Percentiles rank a stretch among this genome's conserved stretches.
These are phyloP conservation scores for Ziziphus jujuba DNA, from an alignment of 306 rosid genomes.

Conservation along the genomic window DNA sequence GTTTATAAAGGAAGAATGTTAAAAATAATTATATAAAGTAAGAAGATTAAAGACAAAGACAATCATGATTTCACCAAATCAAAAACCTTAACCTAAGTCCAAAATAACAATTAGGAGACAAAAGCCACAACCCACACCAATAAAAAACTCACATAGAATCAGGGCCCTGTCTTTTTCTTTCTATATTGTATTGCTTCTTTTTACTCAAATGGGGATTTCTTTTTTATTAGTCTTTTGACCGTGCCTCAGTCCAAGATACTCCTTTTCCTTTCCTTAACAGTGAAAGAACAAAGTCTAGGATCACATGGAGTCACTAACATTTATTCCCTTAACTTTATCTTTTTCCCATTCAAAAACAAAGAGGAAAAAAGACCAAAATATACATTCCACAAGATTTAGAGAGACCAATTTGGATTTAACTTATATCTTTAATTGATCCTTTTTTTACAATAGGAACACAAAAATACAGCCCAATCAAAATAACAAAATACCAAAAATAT, in stretches of 20 bases:
- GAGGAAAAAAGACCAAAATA: slow-evolving; percentile 33
- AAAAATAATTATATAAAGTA: slow-evolving; percentile 13
- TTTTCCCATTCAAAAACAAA: slow-evolving; percentile 43
- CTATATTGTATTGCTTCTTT: slow-evolving; percentile 26
- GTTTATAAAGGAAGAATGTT: slow-evolving; percentile 21
- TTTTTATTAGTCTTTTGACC: slow-evolving; percentile 45
- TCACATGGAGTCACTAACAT: slow-evolving; percentile 58
- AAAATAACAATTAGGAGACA: slow-evolving; percentile 26
- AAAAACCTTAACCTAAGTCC: slow-evolving; percentile 26
- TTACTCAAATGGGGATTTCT: slow-evolving; percentile 43
- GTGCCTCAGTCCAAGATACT: slow-evolving; percentile 62
- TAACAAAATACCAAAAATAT: slow-evolving; percentile 32
- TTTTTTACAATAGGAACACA: slow-evolving; percentile 44
- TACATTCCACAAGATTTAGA: slow-evolving; percentile 40
- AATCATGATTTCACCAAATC: slow-evolving; percentile 35
- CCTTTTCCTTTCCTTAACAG: slow-evolving; percentile 42
- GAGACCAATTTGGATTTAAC: slow-evolving; percentile 38
- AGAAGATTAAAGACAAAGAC: slow-evolving; percentile 34
- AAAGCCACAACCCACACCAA: slow-evolving; percentile 41
- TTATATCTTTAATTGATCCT: slow-evolving; percentile 42
- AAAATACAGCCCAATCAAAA: slow-evolving; percentile 36
- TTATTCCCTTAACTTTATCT: slow-evolving; percentile 41
- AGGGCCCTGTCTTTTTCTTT: slow-evolving; percentile 32
- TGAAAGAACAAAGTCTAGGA: slow-evolving; percentile 26
- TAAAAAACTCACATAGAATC: slow-evolving; percentile 28